A percentile compares a stretch with the other conserved stretches of the same genome.
Conservation (phyloP, 768 basidiomycete species). For the Serendipita indica region DNA sequence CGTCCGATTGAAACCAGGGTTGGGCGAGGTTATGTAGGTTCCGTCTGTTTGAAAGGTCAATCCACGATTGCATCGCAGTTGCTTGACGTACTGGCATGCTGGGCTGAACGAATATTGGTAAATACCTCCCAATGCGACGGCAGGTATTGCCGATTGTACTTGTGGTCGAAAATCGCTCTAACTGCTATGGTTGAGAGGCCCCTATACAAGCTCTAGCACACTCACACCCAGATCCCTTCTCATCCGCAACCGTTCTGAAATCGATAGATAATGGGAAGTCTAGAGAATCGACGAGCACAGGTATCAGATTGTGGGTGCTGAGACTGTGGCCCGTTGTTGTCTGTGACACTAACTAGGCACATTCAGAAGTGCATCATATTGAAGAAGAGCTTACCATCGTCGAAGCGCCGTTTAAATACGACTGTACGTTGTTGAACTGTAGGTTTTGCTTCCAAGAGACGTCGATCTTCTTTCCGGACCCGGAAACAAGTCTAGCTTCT, state of each 20-base stretch:
- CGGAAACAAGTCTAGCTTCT: slow-evolving; percentile 44
- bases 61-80: slow-evolving; percentile 2
- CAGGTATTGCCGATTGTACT: slow-evolving; percentile 42
- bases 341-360: slow-evolving; percentile 35
- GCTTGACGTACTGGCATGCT: slow-evolving; percentile 36
- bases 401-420: slow-evolving; percentile 38
- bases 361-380: background rate
- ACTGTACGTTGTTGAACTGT: slow-evolving; percentile 46
- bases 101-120: slow-evolving; percentile 43
- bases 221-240: slow-evolving; percentile 24
- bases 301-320: slow-evolving; percentile 36
- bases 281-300: slow-evolving; percentile 35
- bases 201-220: background rate
- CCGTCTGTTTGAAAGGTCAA: slow-evolving; percentile 26
- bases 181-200: background rate
- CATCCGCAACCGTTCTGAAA: slow-evolving; percentile 21
- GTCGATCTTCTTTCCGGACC: slow-evolving; percentile 40
- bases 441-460: slow-evolving; percentile 51
- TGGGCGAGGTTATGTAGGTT: slow-evolving; percentile 29
- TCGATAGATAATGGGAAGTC: slow-evolving; percentile 38
- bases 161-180: slow-evolving; percentile 39
- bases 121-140: slow-evolving; percentile 45
- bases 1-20: slow-evolving; percentile 29
- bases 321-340: slow-evolving; percentile 31
- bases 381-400: slow-evolving; percentile 17